Evolutionary conservation across 148 eudicot species (phyloP), one percentile per base, ranked within the genome.

Genomic region (Polygonum aviculare): DNA sequence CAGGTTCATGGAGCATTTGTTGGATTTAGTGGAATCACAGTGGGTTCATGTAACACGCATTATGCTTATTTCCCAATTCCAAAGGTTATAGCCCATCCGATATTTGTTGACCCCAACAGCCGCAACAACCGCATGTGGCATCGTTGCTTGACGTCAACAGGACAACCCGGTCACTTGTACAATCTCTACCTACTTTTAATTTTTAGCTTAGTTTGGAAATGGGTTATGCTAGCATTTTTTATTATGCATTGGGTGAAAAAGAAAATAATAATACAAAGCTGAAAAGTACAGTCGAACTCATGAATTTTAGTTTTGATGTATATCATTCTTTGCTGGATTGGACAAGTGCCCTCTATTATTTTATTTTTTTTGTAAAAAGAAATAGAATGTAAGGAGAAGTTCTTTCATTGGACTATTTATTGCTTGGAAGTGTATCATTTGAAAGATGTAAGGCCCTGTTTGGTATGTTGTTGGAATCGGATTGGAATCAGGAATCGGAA

Each of bases 71-170:
- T 96, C 63, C 99, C 99, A 3, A 96, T 96, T 78, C 94, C 98
- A 3, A 98, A 91, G 84, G 99, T 96, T 77, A 96, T 96, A 40
- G 84, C 86, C 48, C 84, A 93, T 80, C 91, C 96, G 18, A 85
- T 83, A 73, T 79, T 81, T n/a, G 88, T 96, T 0, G 98, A 96
- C 84, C 97, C 93, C 15, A 93, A 96, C 78, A 96, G 99, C 80
- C 98, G 99, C 21, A 96, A n/a, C n/a, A n/a, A n/a, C n/a, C n/a
- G n/a, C n/a, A n/a, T 96, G 99, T 96, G 99, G 99, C 99, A 96
- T 80, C 98, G 98, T 87, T 96, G 99, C 90, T 87, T 96, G 85
- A 96, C 98, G 7, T 88, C 99, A 79, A 96, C 99, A n/a, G 98
- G 99, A 75, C 99, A 96, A 69, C 99, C 99, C 0, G 99, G 93